Evolutionary conservation across 1,284 basidiomycete genomes (phyloP), one percentile per base, ranked within the genome.

Genomic region (Irpex sp.): DNA sequence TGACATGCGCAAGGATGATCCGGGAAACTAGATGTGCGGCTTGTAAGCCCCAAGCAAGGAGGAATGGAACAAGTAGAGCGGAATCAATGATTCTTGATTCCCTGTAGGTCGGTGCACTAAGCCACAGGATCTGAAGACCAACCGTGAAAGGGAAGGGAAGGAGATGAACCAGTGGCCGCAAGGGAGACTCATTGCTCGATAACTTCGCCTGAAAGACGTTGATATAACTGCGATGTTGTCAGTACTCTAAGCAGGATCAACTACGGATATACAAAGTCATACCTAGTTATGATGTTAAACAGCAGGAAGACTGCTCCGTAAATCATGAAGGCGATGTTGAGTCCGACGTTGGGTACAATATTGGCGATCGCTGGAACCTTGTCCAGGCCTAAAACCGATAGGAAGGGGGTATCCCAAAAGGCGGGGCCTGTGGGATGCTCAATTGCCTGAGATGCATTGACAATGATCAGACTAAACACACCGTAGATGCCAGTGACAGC

Each of bases 1-100:
- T 96, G 49, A 98, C 88, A 75, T 99, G 97, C 0, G 95, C 94
- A 39, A 98, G 79, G 72, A 98, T 98, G 78, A 98, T 92, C 68
- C 92, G 81, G 43, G 94, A 94, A 53, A 98, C 96, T 71, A 91
- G 88, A 74, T 94, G 90, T 19, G 91, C 88, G 67, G 94, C 94
- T 70, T 90, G 88, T 57, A 94, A 76, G 21, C 94, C 97, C 95
- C 95, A 98, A 53, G 90, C 90, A 67, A 87, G 88, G 17, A 96
- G 75, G 81, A 97, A 97, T 0, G 95, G 94, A 4, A 98, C 77
- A 70, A 98, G 89, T 19, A 90, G 81, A 1, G 87, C 77, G 0
- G 86, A 87, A 68, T 85, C 75, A 58, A 90, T 74, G 72, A 90
- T 86, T 35, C 76, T 78, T 1, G 84, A 84, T 64, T 83, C 75